Evolutionary conservation across 2,329 filamentous ascomycete species (phyloP).

Genomic region (Aspergillus brunneoviolaceus): DNA sequence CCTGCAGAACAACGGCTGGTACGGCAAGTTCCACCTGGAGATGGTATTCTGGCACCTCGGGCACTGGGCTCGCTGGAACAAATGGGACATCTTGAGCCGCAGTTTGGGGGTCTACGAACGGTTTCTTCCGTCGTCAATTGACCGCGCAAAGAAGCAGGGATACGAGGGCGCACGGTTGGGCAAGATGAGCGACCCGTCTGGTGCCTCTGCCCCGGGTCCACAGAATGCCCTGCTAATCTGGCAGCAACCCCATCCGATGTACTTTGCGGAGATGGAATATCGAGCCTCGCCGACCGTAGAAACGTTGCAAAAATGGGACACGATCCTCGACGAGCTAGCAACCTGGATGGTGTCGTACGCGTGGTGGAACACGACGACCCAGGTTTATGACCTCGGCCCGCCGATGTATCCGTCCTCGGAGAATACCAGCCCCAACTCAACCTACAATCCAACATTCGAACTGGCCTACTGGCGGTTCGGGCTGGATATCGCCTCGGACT

Average conservation of each 20-base stretch:
- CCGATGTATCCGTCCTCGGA: slow-evolving; percentile 56
- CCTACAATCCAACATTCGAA: slow-evolving; percentile 61
- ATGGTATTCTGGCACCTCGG: slow-evolving; percentile 56
- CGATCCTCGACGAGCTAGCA: slow-evolving; percentile 52
- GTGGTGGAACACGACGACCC: slow-evolving; percentile 53
- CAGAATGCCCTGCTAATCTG: slow-evolving; percentile 63
- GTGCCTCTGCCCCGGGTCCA: slow-evolving; percentile 57
- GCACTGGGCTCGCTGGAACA: slow-evolving; percentile 42
- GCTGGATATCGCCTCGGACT: slow-evolving; percentile 53
- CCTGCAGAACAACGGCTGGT: slow-evolving; percentile 57
- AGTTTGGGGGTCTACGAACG: slow-evolving; percentile 39
- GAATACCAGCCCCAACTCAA: slow-evolving; percentile 58
- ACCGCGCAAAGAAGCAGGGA: slow-evolving; percentile 37
- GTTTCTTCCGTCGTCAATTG: slow-evolving; percentile 44
- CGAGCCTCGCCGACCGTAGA: slow-evolving; percentile 42
- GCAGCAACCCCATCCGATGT: slow-evolving; percentile 63
- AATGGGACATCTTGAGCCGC: slow-evolving; percentile 1
- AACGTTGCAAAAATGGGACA: slow-evolving; percentile 53
- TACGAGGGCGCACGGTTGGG: slow-evolving; percentile 50
- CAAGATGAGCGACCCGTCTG: slow-evolving; percentile 59
- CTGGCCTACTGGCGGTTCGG: slow-evolving; percentile 63
- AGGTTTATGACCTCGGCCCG: slow-evolving; percentile 54
- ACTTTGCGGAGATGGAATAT: slow-evolving; percentile 59
- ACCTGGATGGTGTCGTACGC: slow-evolving; percentile 62
- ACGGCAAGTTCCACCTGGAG: slow-evolving; percentile 58